Evolutionary conservation across 495 filamentous ascomycete genomes (phyloP).

Genomic region (Tuber umbilicatum): DNA sequence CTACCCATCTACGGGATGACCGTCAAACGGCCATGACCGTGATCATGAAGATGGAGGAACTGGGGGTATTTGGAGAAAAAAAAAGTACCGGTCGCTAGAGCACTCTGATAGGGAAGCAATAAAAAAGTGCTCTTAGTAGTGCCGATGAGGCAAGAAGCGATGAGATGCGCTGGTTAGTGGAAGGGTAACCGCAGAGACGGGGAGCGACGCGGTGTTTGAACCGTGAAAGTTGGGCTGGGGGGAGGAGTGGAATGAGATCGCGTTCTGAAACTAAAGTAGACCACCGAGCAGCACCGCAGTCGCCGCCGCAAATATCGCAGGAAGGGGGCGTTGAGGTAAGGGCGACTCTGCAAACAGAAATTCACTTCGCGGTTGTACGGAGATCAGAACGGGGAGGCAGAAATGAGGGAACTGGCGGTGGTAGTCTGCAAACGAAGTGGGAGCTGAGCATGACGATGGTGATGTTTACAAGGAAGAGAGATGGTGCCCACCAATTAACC

Average conservation of each 20-base stretch:
- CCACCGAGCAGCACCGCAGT: background rate
- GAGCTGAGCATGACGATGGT: constrained; percentile 2
- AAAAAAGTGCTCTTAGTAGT: background rate
- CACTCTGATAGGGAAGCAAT: background rate
- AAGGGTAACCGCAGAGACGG: background rate
- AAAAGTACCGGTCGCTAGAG: background rate
- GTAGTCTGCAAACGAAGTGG: background rate
- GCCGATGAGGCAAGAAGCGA: background rate
- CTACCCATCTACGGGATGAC: constrained; percentile 23
- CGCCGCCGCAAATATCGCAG: background rate
- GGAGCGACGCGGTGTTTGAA: constrained; percentile 2
- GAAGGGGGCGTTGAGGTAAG: background rate
- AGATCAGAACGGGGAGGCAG: background rate
- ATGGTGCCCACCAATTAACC: background rate
- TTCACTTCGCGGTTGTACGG: background rate
- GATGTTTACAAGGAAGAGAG: background rate
- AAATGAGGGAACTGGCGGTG: background rate
- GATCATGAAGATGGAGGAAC: background rate
- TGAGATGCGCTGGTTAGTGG: constrained; percentile 2
- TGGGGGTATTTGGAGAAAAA: background rate
- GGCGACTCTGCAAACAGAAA: background rate
- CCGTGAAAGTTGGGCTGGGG: background rate
- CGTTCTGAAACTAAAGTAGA: background rate
- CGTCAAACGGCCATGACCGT: background rate
- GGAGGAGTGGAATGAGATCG: background rate